Conservation (phyloP, 2,329 filamentous ascomycete genomes). For the Endoconidiophora polonica region DNA sequence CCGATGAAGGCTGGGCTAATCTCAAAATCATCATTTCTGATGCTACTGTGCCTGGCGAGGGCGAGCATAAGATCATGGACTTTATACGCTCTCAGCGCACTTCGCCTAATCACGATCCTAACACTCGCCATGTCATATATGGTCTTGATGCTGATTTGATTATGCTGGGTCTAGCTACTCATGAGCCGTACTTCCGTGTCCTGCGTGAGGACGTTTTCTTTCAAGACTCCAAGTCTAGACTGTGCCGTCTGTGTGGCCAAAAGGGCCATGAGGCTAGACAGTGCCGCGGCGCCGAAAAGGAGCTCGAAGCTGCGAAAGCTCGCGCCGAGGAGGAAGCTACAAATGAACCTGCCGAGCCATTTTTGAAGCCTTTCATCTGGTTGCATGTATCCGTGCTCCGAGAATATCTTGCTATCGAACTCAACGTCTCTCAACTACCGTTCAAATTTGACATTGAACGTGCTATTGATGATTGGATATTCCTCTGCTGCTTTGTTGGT, state of each 20-base stretch:
- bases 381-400: conserved; percentile 81
- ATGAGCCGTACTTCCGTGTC: conserved; percentile 93
- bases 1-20: conserved; percentile 86
- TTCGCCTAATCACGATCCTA: conserved; percentile 82
- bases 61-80: conserved; percentile 99
- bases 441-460: conserved; percentile 90
- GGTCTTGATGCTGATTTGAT: conserved; percentile 95
- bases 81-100: conserved; percentile 88
- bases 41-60: conserved; percentile 91
- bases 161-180: conserved; percentile 92
- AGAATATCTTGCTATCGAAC: conserved; percentile 83
- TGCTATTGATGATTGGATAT: conserved; percentile 94
- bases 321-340: conserved; percentile 8
- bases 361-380: conserved; percentile 91
- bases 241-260: conserved; percentile 81
- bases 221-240: conserved; percentile 66
- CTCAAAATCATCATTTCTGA: conserved; percentile 98
- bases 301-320: conserved; percentile 26
- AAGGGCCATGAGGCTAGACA: conserved; percentile 78
- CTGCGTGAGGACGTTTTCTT: conserved; percentile 93
- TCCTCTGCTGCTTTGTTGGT: conserved; percentile 97
- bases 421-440: conserved; percentile 63
- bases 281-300: conserved; percentile 75
- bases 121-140: conserved; percentile 96
- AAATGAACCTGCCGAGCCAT: conserved; percentile 25